A percentile compares a stretch with the other conserved stretches of the same genome.
These are phyloP conservation scores for Microdochium paspali DNA, from an alignment of 2,329 filamentous ascomycete genomes.

Conservation along the genomic window DNA sequence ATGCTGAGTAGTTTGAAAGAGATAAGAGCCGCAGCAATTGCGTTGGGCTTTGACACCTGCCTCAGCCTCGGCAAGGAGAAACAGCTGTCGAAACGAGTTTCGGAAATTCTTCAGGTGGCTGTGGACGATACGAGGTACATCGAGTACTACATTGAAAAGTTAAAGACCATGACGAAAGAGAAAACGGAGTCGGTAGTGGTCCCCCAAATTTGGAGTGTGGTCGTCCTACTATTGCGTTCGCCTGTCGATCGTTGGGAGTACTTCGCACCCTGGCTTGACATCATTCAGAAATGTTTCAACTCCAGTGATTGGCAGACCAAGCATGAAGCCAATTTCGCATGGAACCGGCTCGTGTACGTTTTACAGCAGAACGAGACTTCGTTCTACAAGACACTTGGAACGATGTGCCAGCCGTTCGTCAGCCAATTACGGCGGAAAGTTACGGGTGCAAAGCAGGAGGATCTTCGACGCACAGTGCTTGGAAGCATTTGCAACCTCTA, in stretches of 20 bases:
- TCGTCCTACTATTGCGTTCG: slow-evolving; percentile 68
- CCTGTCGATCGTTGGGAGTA: slow-evolving; percentile 61
- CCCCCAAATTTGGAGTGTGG: slow-evolving; percentile 80
- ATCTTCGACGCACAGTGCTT: slow-evolving; percentile 47
- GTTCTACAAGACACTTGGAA: slow-evolving; percentile 43
- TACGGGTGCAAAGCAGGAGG: slow-evolving; percentile 44
- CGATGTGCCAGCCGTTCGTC: slow-evolving; percentile 56
- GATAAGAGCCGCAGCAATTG: slow-evolving; percentile 64
- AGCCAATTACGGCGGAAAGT: slow-evolving; percentile 60
- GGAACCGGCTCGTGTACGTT: slow-evolving; percentile 75
- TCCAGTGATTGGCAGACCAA: slow-evolving; percentile 62
- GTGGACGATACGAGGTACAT: slow-evolving; percentile 57
- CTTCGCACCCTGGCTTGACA: slow-evolving; percentile 63
- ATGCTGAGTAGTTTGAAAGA: slow-evolving; percentile 74
- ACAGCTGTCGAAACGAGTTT: slow-evolving; percentile 55
- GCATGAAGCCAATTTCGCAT: slow-evolving; percentile 71
- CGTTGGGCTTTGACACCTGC: slow-evolving; percentile 62
- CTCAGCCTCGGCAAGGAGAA: slow-evolving; percentile 61
- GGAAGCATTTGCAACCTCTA: slow-evolving; percentile 71
- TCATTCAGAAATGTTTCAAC: slow-evolving; percentile 81
- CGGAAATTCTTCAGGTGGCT: slow-evolving; percentile 50
- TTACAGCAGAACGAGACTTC: slow-evolving; percentile 53
- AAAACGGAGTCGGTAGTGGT: slow-evolving; percentile 56
- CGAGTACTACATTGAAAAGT: slow-evolving; percentile 55
- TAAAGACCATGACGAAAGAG: slow-evolving; percentile 60